Base-by-base conservation (phyloP, 768 basidiomycete genomes). In the Mycena kentingensis region DNA sequence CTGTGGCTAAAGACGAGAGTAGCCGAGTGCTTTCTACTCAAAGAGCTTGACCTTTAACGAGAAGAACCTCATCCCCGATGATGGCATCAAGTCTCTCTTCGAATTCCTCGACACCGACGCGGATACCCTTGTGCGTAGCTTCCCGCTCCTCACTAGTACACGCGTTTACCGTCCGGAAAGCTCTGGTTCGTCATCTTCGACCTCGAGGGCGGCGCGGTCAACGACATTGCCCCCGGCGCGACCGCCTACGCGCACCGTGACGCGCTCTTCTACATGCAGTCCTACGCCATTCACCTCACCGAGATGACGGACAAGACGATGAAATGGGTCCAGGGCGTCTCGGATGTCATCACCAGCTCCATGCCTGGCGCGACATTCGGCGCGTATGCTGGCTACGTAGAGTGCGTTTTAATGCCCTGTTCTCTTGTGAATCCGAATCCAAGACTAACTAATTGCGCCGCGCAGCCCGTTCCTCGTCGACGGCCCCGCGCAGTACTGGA, bases 111-210 rank as follows among this genome's bases (percentile, higher is more conserved):
- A 60, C 34, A 52, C 58, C 5, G 49, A 60, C 22, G 52, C 52
- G 47, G 58, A 51, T 7, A 60, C 58, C 7, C 28, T 55, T 36
- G 58, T 58, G 29, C 25, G 46, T 42, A 11, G n/a, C n/a, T n/a
- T 26, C 41, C 25, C 41, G 8, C 18, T 15, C 19, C 15, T n/a
- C 13, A 10, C 10, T 10, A 10, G 10, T 19, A 15, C 37, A 10
- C 10, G 10, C 10, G 19, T n/a, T 19, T 39, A 10, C 10, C 10
- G 37, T 7, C n/a, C 24, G 16, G 44, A 8, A 5, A 59, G 57
- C 51, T 60, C 24, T 60, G 58, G 58, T 60, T 60, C 26, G 58
- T 54, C 16, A 60, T 60, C 22, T 60, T 60, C 22, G 59, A 60
- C 47, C 22, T 57, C 28, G 45, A 60, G 35, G 59, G 49, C 27